A percentile compares a stretch with the other conserved stretches of the same genome.
Conservation (phyloP, 768 basidiomycete species). For the Psilocybe cyanescens region DNA sequence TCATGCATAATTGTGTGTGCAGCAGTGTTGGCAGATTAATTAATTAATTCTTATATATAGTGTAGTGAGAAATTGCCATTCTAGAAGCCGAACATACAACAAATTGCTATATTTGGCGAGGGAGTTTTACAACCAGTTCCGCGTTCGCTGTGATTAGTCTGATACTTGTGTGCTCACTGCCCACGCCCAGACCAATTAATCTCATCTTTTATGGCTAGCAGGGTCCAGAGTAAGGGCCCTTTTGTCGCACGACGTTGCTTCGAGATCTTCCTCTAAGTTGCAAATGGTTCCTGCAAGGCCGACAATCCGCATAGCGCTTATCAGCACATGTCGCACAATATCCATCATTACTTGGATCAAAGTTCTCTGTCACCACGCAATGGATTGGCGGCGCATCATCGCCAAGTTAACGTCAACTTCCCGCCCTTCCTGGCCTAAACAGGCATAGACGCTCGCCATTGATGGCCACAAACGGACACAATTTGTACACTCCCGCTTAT, state of each 20-base stretch:
- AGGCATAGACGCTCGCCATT: not conserved
- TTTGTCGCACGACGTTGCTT: not conserved
- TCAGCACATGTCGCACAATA: not conserved
- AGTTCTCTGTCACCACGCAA: not conserved
- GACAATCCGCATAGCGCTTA: not conserved
- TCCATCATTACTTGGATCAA: not conserved
- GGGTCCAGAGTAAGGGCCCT: not conserved
- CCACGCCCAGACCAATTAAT: not conserved
- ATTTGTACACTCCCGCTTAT: conserved; percentile 4
- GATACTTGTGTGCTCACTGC: not conserved
- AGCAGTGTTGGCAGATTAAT: not conserved
- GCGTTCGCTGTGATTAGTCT: too few relatives aligned
- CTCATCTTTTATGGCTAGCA: not conserved
- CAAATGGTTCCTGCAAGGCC: not conserved
- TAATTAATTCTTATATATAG: not conserved
- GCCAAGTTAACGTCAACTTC: not conserved
- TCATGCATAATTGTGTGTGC: too few relatives aligned
- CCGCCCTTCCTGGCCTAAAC: not conserved
- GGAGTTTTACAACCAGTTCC: not conserved
- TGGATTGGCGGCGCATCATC: conserved; percentile 1
- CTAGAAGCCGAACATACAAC: not conserved
- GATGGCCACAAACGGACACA: not conserved
- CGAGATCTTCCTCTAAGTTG: not conserved
- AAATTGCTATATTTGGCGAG: not conserved
- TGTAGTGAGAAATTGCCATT: not conserved